Evolutionary conservation across 441 rosid genomes (phyloP).

Genomic region (Jatropha podagrica): DNA sequence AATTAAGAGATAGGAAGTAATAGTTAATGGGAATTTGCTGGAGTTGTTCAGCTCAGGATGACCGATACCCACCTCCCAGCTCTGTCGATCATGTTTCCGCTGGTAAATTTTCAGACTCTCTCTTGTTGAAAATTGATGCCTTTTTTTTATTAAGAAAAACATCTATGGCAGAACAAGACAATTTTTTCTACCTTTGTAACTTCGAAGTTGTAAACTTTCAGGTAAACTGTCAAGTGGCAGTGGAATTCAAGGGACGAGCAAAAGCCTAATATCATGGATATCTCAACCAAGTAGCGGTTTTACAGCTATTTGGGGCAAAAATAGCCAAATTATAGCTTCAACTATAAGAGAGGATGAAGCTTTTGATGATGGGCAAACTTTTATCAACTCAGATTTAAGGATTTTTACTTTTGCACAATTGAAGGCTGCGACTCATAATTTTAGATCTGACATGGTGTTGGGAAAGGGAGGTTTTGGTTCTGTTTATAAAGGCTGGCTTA

Average conservation of each 20-base stretch:
- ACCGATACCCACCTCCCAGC: background rate
- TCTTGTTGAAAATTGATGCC: background rate
- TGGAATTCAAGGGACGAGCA: background rate
- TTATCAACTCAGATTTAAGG: background rate
- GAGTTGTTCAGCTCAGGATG: background rate
- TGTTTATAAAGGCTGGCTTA: slow-evolving; percentile 4
- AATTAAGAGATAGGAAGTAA: background rate
- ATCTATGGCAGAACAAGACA: background rate
- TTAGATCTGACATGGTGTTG: slow-evolving; percentile 1
- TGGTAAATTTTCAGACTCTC: background rate
- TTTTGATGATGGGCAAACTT: background rate
- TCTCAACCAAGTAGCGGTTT: slow-evolving; percentile 10
- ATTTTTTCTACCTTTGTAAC: background rate
- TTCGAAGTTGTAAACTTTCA: background rate
- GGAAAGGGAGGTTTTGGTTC: slow-evolving; percentile 8
- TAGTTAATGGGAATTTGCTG: slow-evolving; percentile 7
- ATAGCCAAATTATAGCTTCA: background rate
- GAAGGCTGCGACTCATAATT: slow-evolving; percentile 13
- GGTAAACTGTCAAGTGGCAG: background rate
- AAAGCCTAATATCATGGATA: background rate
- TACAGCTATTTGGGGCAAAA: slow-evolving; percentile 3
- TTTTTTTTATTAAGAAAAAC: too few relatives aligned
- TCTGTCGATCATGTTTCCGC: background rate
- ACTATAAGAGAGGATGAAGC: background rate
- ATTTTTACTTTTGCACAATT: background rate